phyloP scores from a whole-genome alignment of 2,329 filamentous ascomycete species.

The Fusarium zealandicum region DNA sequence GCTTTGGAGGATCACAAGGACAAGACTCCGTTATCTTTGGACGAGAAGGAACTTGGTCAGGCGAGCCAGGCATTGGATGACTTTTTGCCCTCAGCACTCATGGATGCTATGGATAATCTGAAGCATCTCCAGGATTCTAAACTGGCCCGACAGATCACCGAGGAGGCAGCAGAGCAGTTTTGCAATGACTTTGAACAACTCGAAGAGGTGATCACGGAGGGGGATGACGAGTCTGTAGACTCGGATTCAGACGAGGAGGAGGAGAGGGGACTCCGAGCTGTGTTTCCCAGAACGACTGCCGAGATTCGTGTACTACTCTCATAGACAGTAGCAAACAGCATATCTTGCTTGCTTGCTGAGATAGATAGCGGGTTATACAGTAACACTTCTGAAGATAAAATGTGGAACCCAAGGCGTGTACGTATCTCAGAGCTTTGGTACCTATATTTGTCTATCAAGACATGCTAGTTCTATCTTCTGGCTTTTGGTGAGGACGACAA shows the following conservation, averaged over 20 bases:
- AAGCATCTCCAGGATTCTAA: conserved; percentile 75
- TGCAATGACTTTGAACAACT: conserved; percentile 79
- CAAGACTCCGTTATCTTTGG: conserved; percentile 53
- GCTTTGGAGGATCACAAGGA: conserved; percentile 55
- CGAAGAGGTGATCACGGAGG: conserved; percentile 57
- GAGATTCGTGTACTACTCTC: conserved; percentile 68
- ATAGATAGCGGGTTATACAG: too few species aligned
- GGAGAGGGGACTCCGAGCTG: conserved; percentile 40
- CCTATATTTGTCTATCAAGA: too few species aligned
- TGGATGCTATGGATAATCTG: conserved; percentile 87
- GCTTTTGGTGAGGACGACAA: too few species aligned
- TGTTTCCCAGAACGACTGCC: conserved; percentile 66
- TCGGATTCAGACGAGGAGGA: conserved; percentile 32
- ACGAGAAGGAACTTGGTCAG: conserved; percentile 61
- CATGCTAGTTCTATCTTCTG: too few species aligned
- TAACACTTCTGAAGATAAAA: too few species aligned
- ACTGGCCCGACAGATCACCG: conserved; percentile 77
- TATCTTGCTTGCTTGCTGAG: too few species aligned
- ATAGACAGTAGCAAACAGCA: conserved; percentile 37
- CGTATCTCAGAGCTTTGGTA: too few species aligned
- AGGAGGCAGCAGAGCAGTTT: conserved; percentile 83
- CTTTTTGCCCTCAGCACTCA: conserved; percentile 89
- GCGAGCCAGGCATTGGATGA: conserved; percentile 83
- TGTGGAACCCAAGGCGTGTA: too few species aligned
- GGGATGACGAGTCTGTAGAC: conserved; percentile 49